Percentiles rank a stretch among this genome's conserved stretches.
These are phyloP conservation scores for Aquanectria penicillioides DNA, from an alignment of 2,329 filamentous ascomycete genomes.

Conservation along the genomic window DNA sequence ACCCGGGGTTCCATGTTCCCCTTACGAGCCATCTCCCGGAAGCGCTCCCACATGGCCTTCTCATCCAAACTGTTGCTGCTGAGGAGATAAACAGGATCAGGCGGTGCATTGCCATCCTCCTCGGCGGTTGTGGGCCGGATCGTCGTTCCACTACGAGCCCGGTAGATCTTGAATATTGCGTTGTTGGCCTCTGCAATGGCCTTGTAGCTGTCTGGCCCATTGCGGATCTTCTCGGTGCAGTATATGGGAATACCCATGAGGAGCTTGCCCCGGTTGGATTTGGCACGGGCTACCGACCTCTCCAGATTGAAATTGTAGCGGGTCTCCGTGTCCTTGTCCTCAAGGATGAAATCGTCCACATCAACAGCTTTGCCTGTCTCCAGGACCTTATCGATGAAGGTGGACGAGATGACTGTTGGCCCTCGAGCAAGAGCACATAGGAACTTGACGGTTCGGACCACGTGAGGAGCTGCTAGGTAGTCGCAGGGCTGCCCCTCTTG, in stretches of 20 bases:
- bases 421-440: constrained; percentile 86
- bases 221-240: constrained; percentile 81
- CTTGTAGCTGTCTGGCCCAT: constrained; percentile 85
- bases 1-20: constrained; percentile 84
- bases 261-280: constrained; percentile 79
- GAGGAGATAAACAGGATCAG: constrained; percentile 84
- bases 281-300: constrained; percentile 75
- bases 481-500: constrained; percentile 81
- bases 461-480: constrained; percentile 85
- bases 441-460: constrained; percentile 94
- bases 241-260: constrained; percentile 83
- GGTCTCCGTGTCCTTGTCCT: constrained; percentile 78
- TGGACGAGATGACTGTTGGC: constrained; percentile 78
- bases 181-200: constrained; percentile 90
- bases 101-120: constrained; percentile 68
- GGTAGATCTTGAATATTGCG: constrained; percentile 81
- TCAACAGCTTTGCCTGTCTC: constrained; percentile 73
- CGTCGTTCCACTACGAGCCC: constrained; percentile 74
- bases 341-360: constrained; percentile 72
- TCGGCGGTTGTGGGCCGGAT: constrained; percentile 73
- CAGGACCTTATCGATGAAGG: constrained; percentile 82
- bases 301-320: constrained; percentile 75
- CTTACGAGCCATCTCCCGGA: constrained; percentile 80
- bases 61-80: constrained; percentile 75
- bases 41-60: constrained; percentile 79